Base-by-base conservation (phyloP, 306 rosid species). In the Hylodesmum podocarpum region DNA sequence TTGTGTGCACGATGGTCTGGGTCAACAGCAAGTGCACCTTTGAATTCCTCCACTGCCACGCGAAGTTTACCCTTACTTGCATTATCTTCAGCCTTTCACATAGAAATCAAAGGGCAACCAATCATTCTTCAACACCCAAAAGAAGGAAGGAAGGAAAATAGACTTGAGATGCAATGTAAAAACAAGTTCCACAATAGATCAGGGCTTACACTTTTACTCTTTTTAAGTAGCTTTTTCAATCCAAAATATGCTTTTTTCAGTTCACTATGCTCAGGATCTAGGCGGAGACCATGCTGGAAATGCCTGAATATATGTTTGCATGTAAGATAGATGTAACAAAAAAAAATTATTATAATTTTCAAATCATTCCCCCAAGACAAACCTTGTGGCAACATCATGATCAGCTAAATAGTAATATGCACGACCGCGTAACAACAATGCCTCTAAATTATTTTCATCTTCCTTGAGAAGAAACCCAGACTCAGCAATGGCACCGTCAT, bases 351-450 rank as follows among this genome's bases (percentile, higher is more conserved):
- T 49, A 29, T 13, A 72, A 65, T 4, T 54, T 75, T 58, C 73
- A 70, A 44, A 68, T 19, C 47, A 73, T 57, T 73, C 71, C 72
- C 9, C 59, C 46, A 54, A 66, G 51, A 72, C 84, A 78, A 66
- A 92, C 99, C 98, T 96, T 40, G 83, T 81, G 47, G 99, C 98
- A 84, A 96, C 92, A 82, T 96, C 98, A 78, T 96, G 97, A 88
- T 96, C 99, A 79, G 94, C 97, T 84, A 96, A 86, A 85, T 96
- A 96, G 86, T 96, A 96, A 88, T 89, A 96, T 66, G 93, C 99
- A 77, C 89, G 91, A 6, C 99, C 99, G 46, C 99, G 98, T 41
- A 93, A 81, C 83, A 96, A 80, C 68, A 96, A 85, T 15, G 96
- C 97, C 46, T 92, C 96, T 65, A 96, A 73, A 86, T 96, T 87